Conservation (phyloP, 2,329 filamentous ascomycete genomes). For the Amauroascus niger region DNA sequence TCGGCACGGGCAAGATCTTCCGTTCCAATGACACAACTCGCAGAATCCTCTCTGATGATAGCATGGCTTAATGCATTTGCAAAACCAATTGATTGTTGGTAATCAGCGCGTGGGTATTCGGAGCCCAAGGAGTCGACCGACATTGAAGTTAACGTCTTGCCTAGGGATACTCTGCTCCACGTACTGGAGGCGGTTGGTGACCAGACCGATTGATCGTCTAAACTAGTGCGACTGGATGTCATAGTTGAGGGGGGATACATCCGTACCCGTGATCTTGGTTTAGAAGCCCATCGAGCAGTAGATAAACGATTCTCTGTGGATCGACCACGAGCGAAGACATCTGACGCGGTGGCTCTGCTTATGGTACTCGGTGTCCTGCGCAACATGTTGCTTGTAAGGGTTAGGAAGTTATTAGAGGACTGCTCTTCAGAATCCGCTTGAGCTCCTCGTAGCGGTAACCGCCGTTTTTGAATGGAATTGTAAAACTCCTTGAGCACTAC, state of each 20-base stretch:
- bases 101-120: slow-evolving; percentile 64
- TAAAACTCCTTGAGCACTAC: slow-evolving; percentile 88
- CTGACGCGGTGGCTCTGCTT: slow-evolving; percentile 77
- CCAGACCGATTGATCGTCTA: slow-evolving; percentile 87
- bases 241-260: slow-evolving; percentile 68
- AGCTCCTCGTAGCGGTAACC: slow-evolving; percentile 66
- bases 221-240: slow-evolving; percentile 83
- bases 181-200: slow-evolving; percentile 85
- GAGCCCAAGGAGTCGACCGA: slow-evolving; percentile 86
- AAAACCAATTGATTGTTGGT: slow-evolving; percentile 94
- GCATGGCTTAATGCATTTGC: slow-evolving; percentile 93
- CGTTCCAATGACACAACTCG: slow-evolving; percentile 42
- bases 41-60: slow-evolving; percentile 73
- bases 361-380: slow-evolving; percentile 82
- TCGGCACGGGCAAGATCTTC: slow-evolving; percentile 53
- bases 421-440: slow-evolving; percentile 37
- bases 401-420: slow-evolving; percentile 54
- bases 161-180: slow-evolving; percentile 88
- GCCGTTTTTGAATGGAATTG: slow-evolving; percentile 73
- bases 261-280: slow-evolving; percentile 71
- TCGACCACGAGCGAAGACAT: slow-evolving; percentile 61
- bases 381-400: slow-evolving; percentile 57
- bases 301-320: slow-evolving; percentile 54
- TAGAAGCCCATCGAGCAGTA: slow-evolving; percentile 68
- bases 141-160: slow-evolving; percentile 81